phyloP scores from a whole-genome alignment of 495 filamentous ascomycete genomes.

The Talaromyces proteolyticus region DNA sequence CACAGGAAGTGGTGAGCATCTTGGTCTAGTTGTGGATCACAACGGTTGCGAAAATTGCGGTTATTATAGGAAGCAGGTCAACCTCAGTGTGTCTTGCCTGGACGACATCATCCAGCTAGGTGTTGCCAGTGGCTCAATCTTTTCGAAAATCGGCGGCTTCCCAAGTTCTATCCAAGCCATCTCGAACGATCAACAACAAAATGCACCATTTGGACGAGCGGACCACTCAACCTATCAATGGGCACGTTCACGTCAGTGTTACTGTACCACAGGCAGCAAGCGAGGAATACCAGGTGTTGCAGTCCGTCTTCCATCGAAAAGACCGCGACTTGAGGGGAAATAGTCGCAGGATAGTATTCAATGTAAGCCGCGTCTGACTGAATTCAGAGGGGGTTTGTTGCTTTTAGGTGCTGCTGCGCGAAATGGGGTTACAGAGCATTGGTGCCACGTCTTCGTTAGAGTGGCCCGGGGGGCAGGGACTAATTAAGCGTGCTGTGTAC shows the following conservation, averaged over 20 bases:
- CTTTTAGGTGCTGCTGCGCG: no score
- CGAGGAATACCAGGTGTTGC: not conserved
- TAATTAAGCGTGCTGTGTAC: no score
- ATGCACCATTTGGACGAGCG: slow-evolving; percentile 12
- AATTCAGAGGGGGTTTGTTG: no score
- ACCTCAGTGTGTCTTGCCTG: slow-evolving; percentile 11
- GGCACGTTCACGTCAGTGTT: not conserved
- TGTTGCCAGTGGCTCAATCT: slow-evolving; percentile 2
- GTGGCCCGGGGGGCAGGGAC: no score
- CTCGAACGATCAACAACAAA: slow-evolving; percentile 12
- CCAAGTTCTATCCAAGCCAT: slow-evolving; percentile 12
- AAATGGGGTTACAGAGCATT: no score
- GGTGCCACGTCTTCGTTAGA: no score
- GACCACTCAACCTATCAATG: slow-evolving; percentile 7
- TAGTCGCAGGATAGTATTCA: no score
- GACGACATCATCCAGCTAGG: slow-evolving; percentile 5
- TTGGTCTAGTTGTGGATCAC: slow-evolving; percentile 10
- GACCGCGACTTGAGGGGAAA: no score
- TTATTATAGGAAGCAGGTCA: slow-evolving; percentile 14
- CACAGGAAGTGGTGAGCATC: slow-evolving; percentile 1
- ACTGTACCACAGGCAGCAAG: not conserved
- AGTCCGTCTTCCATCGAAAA: not conserved
- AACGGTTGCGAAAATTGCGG: slow-evolving; percentile 12
- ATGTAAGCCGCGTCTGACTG: no score
- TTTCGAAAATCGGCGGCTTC: slow-evolving; percentile 14